Base-by-base conservation (phyloP, 768 basidiomycete species). In the Podaxis sp. region DNA sequence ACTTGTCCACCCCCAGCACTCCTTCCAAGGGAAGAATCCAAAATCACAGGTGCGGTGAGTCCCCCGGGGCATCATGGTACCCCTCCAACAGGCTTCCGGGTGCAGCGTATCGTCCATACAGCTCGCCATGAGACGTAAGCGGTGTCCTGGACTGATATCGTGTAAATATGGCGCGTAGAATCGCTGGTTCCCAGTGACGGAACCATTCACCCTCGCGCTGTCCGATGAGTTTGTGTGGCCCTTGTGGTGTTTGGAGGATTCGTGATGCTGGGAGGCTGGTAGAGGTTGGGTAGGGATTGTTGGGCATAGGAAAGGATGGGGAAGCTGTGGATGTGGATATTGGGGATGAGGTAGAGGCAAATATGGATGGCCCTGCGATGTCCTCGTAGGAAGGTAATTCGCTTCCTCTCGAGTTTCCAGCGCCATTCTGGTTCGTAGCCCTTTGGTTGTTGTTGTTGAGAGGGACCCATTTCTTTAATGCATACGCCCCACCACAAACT, bases 141-240 rank as follows among this genome's bases (percentile, higher is more conserved):
- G 72, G 74, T 14, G 69, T 71, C 6, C 73, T 69, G 3, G 81
- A 80, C 53, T 76, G 77, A 64, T 80, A 74, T 18, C 76, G 74
- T 55, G 69, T 71, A 4, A 74, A 62, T 1, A 92, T 89, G 0
- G 84, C 84, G 23, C 82, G 78, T 46, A 75, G 76, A 57, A 95
- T 90, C 0, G 84, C 77, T 25, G 76, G 77, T 67, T 93, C 89
- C 90, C 92, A 93, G 56, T 76, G 76, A 69, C 79, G 81, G 70
- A 92, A 89, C 91, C 91, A 95, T 63, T 88, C 82, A 6, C 85
- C 88, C 71, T 93, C 93, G 62, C 78, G 78, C 59, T 84, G 67
- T 4, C 91, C 92, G 1, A 84, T 67, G 7, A 84, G 64, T 66
- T 75, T 73, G 62, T 74, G 75, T 50, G 70, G 71, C 50, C 76